Evolutionary conservation across 2,329 filamentous ascomycete genomes (phyloP), one percentile per base, ranked within the genome.

Genomic region (Colletotrichum eleusines): DNA sequence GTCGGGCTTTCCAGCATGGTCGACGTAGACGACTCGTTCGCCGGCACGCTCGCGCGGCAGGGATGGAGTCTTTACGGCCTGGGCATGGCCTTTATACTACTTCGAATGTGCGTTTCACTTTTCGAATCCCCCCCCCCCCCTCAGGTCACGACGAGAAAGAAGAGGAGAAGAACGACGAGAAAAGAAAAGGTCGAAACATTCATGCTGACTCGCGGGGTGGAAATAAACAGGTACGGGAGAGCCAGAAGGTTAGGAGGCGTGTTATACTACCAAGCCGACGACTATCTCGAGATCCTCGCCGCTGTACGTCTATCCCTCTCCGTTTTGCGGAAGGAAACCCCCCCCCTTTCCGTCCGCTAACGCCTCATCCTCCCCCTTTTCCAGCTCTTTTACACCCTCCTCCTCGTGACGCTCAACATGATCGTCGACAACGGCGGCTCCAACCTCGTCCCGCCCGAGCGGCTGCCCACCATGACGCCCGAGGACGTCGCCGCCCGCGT

Each of bases 401-500:
- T 72, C 18, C 35, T 65, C 12, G 54, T 57, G 1, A 4, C 51
- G 8, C 60, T 72, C 6, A 70, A 72, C 54, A 7, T 65, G 33
- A 57, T 72, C 9, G 28, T 40, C 33, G 66, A 69, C 38, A 28
- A 46, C 1, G 69, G 69, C 48, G 69, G 69, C 35, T 72, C 69
- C 62, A 85, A 84, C 66, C 76, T 85, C 1, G 82, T 79, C 63
- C 79, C 74, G 5, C 80, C 80, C 6, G 82, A 80, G 62, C 71
- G 80, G 33, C 77, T 78, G 33, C 66, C 71, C 2, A 78, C 23
- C 7, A 20, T 76, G 0, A 80, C 78, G 8, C 69, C 76, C 18
- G 66, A 74, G 20, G 79, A 84, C 12, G 81, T 84, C 6, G 48
- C 79, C 38, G 80, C 83, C 26, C 79, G 84, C 9, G 80, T 84